Evolutionary conservation across 1,284 basidiomycete species (phyloP).

Genomic region (Somion occarium): DNA sequence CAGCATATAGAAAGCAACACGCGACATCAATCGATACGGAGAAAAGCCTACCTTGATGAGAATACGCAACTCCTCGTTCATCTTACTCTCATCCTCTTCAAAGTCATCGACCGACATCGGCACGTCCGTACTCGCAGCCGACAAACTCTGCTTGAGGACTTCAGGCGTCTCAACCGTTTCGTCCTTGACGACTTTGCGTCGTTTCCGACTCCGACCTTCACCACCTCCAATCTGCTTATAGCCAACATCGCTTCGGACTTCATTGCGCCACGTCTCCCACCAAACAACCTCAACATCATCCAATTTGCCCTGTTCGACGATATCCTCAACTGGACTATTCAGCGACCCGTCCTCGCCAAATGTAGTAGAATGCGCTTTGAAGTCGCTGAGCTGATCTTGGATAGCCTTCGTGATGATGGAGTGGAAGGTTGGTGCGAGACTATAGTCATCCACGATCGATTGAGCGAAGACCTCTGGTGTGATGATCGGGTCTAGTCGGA

Average conservation of each 20-base stretch:
- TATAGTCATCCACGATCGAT: constrained; percentile 89
- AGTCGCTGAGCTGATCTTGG: constrained; percentile 84
- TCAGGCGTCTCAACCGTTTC: constrained; percentile 16
- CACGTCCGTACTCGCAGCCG: constrained; percentile 12
- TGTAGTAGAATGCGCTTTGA: constrained; percentile 54
- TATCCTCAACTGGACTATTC: constrained; percentile 24
- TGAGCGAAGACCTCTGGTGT: constrained; percentile 90
- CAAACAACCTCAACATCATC: constrained; percentile 50
- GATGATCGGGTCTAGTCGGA: constrained; percentile 71
- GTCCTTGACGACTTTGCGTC: constrained; percentile 31
- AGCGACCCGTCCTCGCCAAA: constrained; percentile 31
- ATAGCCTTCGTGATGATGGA: constrained; percentile 79
- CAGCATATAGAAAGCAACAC: constrained; percentile 1
- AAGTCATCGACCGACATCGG: constrained; percentile 26
- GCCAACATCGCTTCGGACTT: constrained; percentile 35
- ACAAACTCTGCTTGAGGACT: constrained; percentile 1
- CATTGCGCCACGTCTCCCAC: constrained; percentile 71
- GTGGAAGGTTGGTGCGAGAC: constrained; percentile 69
- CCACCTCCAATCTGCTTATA: constrained; percentile 21
- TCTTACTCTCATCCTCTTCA: constrained; percentile 49
- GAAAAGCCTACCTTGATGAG: constrained; percentile 73
- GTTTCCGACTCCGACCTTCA: constrained; percentile 28
- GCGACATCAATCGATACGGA: neutral
- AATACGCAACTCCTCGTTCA: constrained; percentile 84
- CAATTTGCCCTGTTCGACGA: constrained; percentile 40